Evolutionary conservation across 2,329 filamentous ascomycete species (phyloP).

Genomic region (Aspergillus brasiliensis): DNA sequence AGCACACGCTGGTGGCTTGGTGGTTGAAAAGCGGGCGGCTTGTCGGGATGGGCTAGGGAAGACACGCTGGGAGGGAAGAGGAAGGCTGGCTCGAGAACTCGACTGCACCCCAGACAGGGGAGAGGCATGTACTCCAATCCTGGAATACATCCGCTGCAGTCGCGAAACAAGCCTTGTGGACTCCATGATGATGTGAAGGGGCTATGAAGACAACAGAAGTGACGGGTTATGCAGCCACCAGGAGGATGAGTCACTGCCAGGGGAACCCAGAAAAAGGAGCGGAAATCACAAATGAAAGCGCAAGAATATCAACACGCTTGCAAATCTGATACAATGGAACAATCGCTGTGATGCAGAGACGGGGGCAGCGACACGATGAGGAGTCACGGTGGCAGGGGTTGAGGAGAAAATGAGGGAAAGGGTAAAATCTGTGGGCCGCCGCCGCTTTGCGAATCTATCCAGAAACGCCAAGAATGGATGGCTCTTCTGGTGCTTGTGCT

Average conservation of each 20-base stretch:
- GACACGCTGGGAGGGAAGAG: not conserved
- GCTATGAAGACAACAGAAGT: not conserved
- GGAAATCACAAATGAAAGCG: not conserved
- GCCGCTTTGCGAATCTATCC: constrained; percentile 8
- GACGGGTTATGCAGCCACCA: not conserved
- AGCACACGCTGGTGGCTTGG: constrained; percentile 21
- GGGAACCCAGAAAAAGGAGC: not conserved
- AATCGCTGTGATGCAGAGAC: not conserved
- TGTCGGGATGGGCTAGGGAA: constrained; percentile 10
- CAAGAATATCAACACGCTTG: not conserved
- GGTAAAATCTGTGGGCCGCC: constrained; percentile 1
- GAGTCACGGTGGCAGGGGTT: not conserved
- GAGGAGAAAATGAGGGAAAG: not conserved
- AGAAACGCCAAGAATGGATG: constrained; percentile 11
- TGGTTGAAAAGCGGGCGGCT: constrained; percentile 23
- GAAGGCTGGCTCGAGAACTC: not conserved
- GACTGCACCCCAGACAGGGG: not conserved
- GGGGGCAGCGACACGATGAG: not conserved
- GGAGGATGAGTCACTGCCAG: not conserved
- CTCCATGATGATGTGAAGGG: constrained; percentile 19
- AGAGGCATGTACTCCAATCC: no score
- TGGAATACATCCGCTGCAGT: not conserved
- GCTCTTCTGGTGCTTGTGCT: not conserved
- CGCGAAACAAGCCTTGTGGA: constrained; percentile 25
- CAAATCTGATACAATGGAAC: not conserved